Evolutionary conservation across 805 yeast species (phyloP).

Genomic region (Geotrichum ghanense): DNA sequence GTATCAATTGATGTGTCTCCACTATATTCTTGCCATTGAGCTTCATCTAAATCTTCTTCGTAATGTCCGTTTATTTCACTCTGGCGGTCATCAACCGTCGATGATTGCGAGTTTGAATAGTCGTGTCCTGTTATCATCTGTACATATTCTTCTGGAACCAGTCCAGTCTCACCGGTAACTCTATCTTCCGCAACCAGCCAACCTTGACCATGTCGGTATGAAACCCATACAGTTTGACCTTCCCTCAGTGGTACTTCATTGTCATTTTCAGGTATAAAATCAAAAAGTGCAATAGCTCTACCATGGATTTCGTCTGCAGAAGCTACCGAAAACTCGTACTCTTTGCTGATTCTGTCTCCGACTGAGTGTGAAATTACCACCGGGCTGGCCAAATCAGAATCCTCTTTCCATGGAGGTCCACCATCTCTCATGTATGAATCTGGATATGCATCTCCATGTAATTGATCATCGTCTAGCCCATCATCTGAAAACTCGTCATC

Average conservation of each 20-base stretch:
- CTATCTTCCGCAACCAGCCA: conserved; percentile 92
- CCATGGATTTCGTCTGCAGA: conserved; percentile 35
- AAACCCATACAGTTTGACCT: conserved; percentile 77
- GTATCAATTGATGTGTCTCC: background rate
- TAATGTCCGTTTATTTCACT: background rate
- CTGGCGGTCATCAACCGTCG: background rate
- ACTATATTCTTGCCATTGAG: background rate
- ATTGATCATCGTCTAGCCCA: conserved; percentile 16
- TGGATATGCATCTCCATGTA: background rate
- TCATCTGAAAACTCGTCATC: conserved; percentile 13
- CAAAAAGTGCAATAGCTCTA: conserved; percentile 78
- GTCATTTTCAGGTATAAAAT: conserved; percentile 87
- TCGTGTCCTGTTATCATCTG: conserved; percentile 31
- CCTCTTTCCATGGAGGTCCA: conserved; percentile 29
- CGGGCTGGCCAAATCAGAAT: conserved; percentile 23
- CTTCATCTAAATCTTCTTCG: conserved; percentile 25
- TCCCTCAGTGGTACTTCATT: conserved; percentile 71
- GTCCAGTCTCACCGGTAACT: conserved; percentile 66
- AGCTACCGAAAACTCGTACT: conserved; percentile 19
- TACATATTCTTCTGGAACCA: conserved; percentile 93
- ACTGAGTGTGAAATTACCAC: conserved; percentile 14
- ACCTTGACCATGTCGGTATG: conserved; percentile 93
- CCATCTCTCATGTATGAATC: conserved; percentile 18
- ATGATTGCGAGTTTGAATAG: background rate
- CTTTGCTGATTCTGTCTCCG: conserved; percentile 15